Base-by-base conservation (phyloP, 306 rosid species). In the Spatholobus suberectus region DNA sequence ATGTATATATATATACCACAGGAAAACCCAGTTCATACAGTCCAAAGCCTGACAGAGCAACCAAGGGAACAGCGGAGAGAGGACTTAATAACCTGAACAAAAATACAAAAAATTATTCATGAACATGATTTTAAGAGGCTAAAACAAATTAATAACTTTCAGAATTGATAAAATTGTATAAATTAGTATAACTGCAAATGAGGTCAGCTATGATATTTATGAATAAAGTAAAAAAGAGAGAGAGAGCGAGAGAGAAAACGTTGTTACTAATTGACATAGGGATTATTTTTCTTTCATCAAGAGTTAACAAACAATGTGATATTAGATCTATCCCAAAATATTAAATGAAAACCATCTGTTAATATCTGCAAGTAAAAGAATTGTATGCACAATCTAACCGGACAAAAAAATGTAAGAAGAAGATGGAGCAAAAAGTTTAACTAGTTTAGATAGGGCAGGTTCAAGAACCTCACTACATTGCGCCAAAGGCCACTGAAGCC, bases 401-500 rank as follows among this genome's bases (percentile, higher is more conserved):
- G 12, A 21, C 35, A 62, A 34, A 65, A 62, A 32, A 52, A 24
- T 24, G 18, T 41, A 15, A 35, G 24, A 29, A 29, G 20, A 35
- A 80, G 74, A 74, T 18, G 21, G 51, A 24, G 43, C 13, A 74
- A 66, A 4, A 24, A 12, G 26, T 15, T 73, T n/a, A 34, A 83
- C 35, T 35, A 71, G 58, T 51, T 47, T 71, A 77, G 59, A 57
- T 24, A 68, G 70, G 47, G 47, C 27, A 34, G 77, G 9, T 47
- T 73, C 23, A 67, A 81, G 69, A 82, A 95, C 98, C 98, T 93
- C 21, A 94, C 97, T 52, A 95, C 92, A 84, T 93, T 95, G 70
- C 99, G 97, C 99, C 99, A 95, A 70, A 95, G 96, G 81, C 99
- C 99, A 72, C 99, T 95, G 82, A 95, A 95, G 21, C 99, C 99